Conservation (phyloP, 805 yeast genomes). For the Metschnikowia kofuensis region DNA sequence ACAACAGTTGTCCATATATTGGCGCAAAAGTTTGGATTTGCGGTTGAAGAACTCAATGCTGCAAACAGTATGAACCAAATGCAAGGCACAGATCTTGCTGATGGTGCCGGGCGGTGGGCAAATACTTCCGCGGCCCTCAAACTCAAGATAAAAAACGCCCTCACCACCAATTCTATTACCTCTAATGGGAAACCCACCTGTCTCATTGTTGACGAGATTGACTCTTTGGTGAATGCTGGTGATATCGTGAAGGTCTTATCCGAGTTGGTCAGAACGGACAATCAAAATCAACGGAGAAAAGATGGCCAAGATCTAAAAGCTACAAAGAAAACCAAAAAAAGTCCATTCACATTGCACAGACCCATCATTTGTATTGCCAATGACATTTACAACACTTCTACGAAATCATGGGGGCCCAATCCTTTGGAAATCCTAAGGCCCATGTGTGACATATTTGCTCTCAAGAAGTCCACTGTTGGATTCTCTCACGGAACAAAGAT, state of each 20-base stretch:
- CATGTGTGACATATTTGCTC: slow-evolving; percentile 65
- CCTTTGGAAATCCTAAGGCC: slow-evolving; percentile 74
- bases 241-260: slow-evolving; percentile 47
- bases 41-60: slow-evolving; percentile 82
- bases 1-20: slow-evolving; percentile 84
- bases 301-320: slow-evolving; percentile 1
- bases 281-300: slow-evolving; percentile 2
- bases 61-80: slow-evolving; percentile 40
- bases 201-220: slow-evolving; percentile 85
- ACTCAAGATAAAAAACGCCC: slow-evolving; percentile 48
- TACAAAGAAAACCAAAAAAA: slow-evolving; percentile 27
- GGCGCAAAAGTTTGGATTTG: slow-evolving; percentile 79
- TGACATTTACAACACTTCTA: slow-evolving; percentile 54
- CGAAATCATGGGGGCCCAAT: slow-evolving; percentile 33
- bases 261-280: slow-evolving; percentile 61
- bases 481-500: slow-evolving; percentile 25
- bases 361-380: slow-evolving; percentile 94
- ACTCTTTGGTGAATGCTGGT: slow-evolving; percentile 39
- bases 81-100: slow-evolving; percentile 21
- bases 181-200: slow-evolving; percentile 76
- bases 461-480: slow-evolving; percentile 54
- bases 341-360: slow-evolving; percentile 51
- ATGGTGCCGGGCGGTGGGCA: slow-evolving; percentile 17
- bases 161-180: slow-evolving; percentile 55
- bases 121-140: slow-evolving; percentile 31